These are phyloP conservation scores for Biscogniauxia mediterranea DNA, from an alignment of 2,329 filamentous ascomycete genomes.

Conservation along the genomic window DNA sequence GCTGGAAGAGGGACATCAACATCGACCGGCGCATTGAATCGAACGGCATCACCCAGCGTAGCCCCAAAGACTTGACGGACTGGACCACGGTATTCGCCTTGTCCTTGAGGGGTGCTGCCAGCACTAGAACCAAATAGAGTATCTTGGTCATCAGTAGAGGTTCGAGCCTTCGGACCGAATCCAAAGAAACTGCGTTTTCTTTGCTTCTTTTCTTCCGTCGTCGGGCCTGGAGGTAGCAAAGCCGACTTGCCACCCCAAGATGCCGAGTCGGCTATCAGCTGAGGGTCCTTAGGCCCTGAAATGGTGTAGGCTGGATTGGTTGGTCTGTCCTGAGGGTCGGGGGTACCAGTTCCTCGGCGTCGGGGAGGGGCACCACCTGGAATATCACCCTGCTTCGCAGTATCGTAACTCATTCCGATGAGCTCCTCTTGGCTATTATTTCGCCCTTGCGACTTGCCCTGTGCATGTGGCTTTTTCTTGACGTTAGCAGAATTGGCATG, in stretches of 20 bases:
- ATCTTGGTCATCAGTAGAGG: slow-evolving; percentile 58
- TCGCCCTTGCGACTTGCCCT: slow-evolving; percentile 34
- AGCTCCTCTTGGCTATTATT: slow-evolving; percentile 43
- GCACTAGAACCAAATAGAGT: slow-evolving; percentile 51
- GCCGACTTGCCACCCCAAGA: slow-evolving; percentile 80
- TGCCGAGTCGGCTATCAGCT: slow-evolving; percentile 78
- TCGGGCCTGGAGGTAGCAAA: slow-evolving; percentile 45
- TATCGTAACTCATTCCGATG: slow-evolving; percentile 59
- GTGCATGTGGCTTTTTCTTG: slow-evolving; percentile 44
- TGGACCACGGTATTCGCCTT: slow-evolving; percentile 48
- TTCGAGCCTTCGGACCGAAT: slow-evolving; percentile 60
- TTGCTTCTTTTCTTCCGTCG: slow-evolving; percentile 70
- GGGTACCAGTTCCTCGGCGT: slow-evolving; percentile 27
- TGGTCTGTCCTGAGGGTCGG: slow-evolving; percentile 28
- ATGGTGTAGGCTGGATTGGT: slow-evolving; percentile 56
- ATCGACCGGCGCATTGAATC: slow-evolving; percentile 71
- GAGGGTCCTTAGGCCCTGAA: slow-evolving; percentile 80
- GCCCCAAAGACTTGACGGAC: slow-evolving; percentile 79
- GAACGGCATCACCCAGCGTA: slow-evolving; percentile 80
- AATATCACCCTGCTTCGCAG: slow-evolving; percentile 50
- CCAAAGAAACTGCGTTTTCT: slow-evolving; percentile 79
- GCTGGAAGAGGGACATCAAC: slow-evolving; percentile 77
- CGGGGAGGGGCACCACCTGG: slow-evolving; percentile 44
- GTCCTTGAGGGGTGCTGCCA: slow-evolving; percentile 36
- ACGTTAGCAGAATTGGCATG: slow-evolving; percentile 35